phyloP scores from a whole-genome alignment of 257 asterid species.

The Nicotiana sylvestris region DNA sequence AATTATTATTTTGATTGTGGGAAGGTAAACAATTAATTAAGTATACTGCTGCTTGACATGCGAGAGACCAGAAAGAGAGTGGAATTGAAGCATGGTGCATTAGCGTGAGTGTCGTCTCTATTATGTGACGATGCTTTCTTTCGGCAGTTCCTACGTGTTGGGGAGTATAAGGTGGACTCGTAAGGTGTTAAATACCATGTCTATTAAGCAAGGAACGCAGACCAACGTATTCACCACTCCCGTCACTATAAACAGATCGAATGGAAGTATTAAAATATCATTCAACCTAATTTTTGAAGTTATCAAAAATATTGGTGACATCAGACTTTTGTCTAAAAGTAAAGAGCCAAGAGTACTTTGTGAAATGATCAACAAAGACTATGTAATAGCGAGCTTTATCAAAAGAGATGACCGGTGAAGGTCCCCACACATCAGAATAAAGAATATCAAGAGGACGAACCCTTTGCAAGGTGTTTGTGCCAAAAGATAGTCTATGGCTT shows the following conservation, averaged over 20 bases:
- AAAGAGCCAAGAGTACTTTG: background rate
- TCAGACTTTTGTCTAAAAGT: background rate
- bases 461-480: background rate
- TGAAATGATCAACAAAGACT: background rate
- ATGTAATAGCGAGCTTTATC: background rate
- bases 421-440: background rate
- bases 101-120: background rate
- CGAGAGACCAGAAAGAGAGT: background rate
- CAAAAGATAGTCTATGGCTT: background rate
- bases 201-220: background rate
- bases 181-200: background rate
- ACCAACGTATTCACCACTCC: background rate
- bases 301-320: background rate
- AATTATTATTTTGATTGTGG: background rate
- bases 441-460: background rate
- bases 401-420: background rate
- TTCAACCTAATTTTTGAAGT: background rate
- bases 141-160: background rate
- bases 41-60: background rate
- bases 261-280: background rate
- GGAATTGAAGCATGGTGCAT: background rate
- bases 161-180: background rate
- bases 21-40: background rate
- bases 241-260: background rate
- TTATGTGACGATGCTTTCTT: background rate